phyloP scores from a whole-genome alignment of 1,139 yeast genomes.

The Suzukiozyma palmioleophila region DNA sequence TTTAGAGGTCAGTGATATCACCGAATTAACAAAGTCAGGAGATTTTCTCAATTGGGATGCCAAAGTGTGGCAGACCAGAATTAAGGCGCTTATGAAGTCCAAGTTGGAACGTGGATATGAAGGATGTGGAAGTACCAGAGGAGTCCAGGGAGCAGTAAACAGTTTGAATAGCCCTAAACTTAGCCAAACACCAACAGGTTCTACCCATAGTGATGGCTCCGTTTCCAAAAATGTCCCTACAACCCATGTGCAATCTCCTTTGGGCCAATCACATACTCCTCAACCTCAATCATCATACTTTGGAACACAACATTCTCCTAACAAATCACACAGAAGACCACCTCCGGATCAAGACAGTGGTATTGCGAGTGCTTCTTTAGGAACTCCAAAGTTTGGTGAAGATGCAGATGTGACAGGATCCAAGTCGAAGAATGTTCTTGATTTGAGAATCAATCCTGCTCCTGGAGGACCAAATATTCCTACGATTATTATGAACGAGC shows the following conservation, averaged over 20 bases:
- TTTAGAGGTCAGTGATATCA: slow-evolving; percentile 39
- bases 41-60: slow-evolving; percentile 54
- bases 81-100: slow-evolving; percentile 58
- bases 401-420: neutral
- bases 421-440: slow-evolving; percentile 3
- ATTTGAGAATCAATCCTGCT: slow-evolving; percentile 5
- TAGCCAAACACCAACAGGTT: neutral
- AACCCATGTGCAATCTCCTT: neutral
- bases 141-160: slow-evolving; percentile 54
- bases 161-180: slow-evolving; percentile 34
- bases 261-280: neutral
- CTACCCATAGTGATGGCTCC: neutral
- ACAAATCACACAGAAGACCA: neutral
- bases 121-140: slow-evolving; percentile 75
- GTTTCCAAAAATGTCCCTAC: neutral
- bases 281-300: slow-evolving; percentile 1
- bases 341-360: slow-evolving; percentile 1
- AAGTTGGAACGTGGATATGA: slow-evolving; percentile 72
- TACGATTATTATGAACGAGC: neutral
- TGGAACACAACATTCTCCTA: too few species aligned
- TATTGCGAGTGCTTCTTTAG: slow-evolving; percentile 1
- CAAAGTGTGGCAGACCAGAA: slow-evolving; percentile 61
- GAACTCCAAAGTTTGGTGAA: slow-evolving; percentile 1
- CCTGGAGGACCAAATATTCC: slow-evolving; percentile 5
- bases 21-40: slow-evolving; percentile 15